Percentiles rank a stretch among this genome's conserved stretches.
Conservation (phyloP, 352 stramenopile genomes). For the Pythium rhizo-oryzae region DNA sequence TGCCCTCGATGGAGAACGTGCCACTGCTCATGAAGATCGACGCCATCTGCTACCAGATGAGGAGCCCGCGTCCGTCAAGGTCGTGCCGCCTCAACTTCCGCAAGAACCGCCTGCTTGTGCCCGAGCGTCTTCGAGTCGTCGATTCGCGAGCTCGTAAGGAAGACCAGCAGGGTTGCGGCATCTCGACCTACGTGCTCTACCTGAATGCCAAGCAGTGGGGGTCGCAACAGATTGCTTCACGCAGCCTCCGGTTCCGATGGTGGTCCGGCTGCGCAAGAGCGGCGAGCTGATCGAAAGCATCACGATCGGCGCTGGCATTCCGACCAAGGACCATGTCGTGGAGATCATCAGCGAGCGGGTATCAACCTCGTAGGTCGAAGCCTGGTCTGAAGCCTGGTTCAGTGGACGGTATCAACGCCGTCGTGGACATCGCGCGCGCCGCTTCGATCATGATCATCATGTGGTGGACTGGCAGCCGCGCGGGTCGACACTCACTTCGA, state of each 20-base stretch:
- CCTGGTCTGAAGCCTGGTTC: conserved; percentile 89
- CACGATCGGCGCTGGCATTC: conserved; percentile 85
- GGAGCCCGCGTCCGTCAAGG: too few relatives aligned
- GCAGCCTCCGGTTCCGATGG: conserved; percentile 91
- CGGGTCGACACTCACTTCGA: conserved; percentile 88
- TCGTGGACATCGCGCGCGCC: conserved; percentile 74
- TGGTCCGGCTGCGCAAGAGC: conserved; percentile 76
- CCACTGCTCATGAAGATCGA: too few relatives aligned
- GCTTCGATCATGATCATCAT: conserved; percentile 76
- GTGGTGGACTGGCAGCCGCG: conserved; percentile 86
- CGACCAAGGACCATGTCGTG: conserved; percentile 74
- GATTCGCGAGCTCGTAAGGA: conserved; percentile 67
- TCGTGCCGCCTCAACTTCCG: too few relatives aligned
- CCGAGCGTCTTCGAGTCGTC: conserved; percentile 72
- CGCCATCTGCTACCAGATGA: too few relatives aligned
- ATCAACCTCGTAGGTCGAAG: too few relatives aligned
- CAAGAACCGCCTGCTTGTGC: conserved; percentile 66
- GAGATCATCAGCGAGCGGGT: conserved; percentile 78
- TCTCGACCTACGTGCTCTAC: conserved; percentile 91
- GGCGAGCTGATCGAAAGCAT: conserved; percentile 88
- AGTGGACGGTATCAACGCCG: conserved; percentile 70
- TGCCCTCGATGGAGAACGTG: too few relatives aligned
- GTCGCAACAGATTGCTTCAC: too few relatives aligned
- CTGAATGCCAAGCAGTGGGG: conserved; percentile 89
- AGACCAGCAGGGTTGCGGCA: conserved; percentile 72